These are phyloP conservation scores for Metschnikowia lunata DNA, from an alignment of 805 yeast genomes.

Conservation along the genomic window DNA sequence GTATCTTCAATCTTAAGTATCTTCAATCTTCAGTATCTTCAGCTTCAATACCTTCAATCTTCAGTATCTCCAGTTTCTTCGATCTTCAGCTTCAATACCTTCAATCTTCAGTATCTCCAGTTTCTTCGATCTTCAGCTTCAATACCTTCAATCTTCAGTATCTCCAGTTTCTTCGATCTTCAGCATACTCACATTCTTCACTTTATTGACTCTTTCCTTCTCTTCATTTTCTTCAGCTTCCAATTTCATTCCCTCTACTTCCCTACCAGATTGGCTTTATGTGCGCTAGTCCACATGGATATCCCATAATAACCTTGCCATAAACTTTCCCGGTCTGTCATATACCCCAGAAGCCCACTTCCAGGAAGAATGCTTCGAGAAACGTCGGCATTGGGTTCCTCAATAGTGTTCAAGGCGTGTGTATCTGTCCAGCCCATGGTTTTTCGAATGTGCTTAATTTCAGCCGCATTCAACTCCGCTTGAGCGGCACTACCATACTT, in stretches of 20 bases:
- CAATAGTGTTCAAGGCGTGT: conserved; percentile 13
- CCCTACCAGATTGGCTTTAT: conserved; percentile 21
- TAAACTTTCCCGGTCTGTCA: conserved; percentile 60
- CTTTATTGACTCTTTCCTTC: not conserved
- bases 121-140: too few species aligned
- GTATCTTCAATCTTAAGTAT: too few species aligned
- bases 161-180: too few species aligned
- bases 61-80: too few species aligned
- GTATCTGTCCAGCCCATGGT: conserved; percentile 60
- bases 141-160: too few species aligned
- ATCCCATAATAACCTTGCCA: conserved; percentile 80
- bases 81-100: too few species aligned
- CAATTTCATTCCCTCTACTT: too few species aligned
- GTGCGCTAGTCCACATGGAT: conserved; percentile 48
- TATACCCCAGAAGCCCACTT: conserved; percentile 48
- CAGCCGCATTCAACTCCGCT: conserved; percentile 72
- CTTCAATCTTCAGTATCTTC: too few species aligned
- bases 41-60: too few species aligned
- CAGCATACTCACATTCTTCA: too few species aligned
- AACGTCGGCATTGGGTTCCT: conserved; percentile 4
- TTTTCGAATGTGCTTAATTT: conserved; percentile 49
- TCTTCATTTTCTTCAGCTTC: too few species aligned
- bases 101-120: too few species aligned
- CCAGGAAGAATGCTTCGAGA: conserved; percentile 13
- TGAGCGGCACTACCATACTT: conserved; percentile 85